These are phyloP conservation scores for Rhodotorula kratochvilovae DNA, from an alignment of 768 basidiomycete species.

Conservation along the genomic window DNA sequence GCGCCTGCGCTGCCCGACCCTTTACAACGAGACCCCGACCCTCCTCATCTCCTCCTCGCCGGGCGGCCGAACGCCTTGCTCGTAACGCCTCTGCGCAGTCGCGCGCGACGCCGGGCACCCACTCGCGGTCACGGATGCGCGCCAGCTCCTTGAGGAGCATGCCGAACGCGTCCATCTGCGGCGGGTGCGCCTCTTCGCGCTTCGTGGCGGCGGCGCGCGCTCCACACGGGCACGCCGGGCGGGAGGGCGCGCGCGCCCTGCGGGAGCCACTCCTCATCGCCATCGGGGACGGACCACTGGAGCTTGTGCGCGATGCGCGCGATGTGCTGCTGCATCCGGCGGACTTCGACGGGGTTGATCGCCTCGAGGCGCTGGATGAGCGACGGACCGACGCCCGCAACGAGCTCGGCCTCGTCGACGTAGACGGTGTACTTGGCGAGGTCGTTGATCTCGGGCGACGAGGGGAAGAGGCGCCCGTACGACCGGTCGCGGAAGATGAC, in stretches of 20 bases:
- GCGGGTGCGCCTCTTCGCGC: background rate
- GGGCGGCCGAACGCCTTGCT: conserved; percentile 37
- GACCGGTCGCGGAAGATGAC: conserved; percentile 37
- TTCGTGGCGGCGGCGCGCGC: background rate
- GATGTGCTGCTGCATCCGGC: conserved; percentile 28
- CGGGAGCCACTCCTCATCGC: conserved; percentile 15
- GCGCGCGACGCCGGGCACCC: conserved; percentile 40
- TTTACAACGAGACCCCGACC: background rate
- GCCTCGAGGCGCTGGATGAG: conserved; percentile 27
- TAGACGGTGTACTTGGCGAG: conserved; percentile 28
- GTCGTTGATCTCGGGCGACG: conserved; percentile 37
- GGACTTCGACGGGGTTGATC: conserved; percentile 9
- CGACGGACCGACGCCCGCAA: conserved; percentile 20
- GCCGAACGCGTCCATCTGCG: conserved; percentile 26
- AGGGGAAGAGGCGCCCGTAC: conserved; percentile 37
- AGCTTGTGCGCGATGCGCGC: conserved; percentile 14
- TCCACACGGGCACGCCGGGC: conserved; percentile 4
- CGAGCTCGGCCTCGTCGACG: conserved; percentile 34
- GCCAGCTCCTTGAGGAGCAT: conserved; percentile 30
- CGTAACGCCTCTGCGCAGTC: conserved; percentile 56
- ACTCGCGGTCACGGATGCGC: conserved; percentile 25
- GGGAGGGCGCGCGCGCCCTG: background rate
- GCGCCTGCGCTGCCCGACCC: background rate
- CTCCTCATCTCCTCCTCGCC: background rate
- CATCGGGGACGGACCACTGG: conserved; percentile 28